A percentile compares a stretch with the other conserved stretches of the same genome.
Conservation (phyloP, 148 eudicot genomes). For the Beta vulgaris region DNA sequence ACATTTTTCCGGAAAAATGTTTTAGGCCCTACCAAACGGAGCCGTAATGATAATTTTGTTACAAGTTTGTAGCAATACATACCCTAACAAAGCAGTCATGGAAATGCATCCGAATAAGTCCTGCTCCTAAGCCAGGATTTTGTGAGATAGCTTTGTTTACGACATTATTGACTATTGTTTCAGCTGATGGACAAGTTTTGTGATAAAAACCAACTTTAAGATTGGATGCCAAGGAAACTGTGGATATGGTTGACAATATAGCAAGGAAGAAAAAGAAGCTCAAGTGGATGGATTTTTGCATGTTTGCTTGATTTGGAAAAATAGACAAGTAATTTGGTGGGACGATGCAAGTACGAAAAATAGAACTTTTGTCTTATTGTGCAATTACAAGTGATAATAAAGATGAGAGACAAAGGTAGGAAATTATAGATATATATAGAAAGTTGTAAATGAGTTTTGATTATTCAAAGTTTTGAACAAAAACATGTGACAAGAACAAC, state of each 20-base stretch:
- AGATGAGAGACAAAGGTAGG: background rate
- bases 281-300: background rate
- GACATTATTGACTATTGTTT: background rate
- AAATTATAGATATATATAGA: background rate
- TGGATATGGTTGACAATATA: background rate
- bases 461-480: background rate
- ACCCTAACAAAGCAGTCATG: slow-evolving; percentile 33
- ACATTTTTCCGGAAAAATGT: too few relatives aligned
- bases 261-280: slow-evolving; percentile 1
- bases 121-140: slow-evolving; percentile 30
- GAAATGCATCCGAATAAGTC: slow-evolving; percentile 19
- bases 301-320: too few relatives aligned
- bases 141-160: slow-evolving; percentile 19
- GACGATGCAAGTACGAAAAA: background rate
- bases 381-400: background rate
- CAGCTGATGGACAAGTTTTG: slow-evolving; percentile 24
- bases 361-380: background rate
- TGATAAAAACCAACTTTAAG: slow-evolving; percentile 18
- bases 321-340: too few relatives aligned
- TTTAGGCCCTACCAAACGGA: too few relatives aligned
- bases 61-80: background rate
- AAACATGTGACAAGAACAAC: slow-evolving; percentile 3
- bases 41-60: too few relatives aligned
- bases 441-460: background rate
- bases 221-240: background rate